Evolutionary conservation across 2,329 filamentous ascomycete species (phyloP).

Genomic region (Celoporthe dispersa): DNA sequence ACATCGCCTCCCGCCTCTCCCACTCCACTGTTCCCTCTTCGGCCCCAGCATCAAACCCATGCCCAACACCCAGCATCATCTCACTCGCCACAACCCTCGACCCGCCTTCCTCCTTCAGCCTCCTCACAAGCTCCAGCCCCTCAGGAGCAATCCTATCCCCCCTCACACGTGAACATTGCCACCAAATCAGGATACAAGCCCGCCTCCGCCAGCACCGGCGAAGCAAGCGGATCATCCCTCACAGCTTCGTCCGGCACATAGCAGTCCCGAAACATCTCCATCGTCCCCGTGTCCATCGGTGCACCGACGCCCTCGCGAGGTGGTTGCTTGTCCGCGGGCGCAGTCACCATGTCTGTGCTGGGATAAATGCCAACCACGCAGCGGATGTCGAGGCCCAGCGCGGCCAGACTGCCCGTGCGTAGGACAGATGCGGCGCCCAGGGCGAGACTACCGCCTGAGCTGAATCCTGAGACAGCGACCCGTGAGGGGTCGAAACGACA

Average conservation of each 20-base stretch:
- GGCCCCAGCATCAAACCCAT: conserved; percentile 16
- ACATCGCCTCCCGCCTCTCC: conserved; percentile 19
- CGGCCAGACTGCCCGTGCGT: not conserved
- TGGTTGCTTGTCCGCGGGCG: conserved; percentile 11
- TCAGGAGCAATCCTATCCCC: conserved; percentile 15
- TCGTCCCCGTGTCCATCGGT: not conserved
- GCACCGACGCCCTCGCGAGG: conserved; percentile 9
- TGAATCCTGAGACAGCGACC: conserved; percentile 35
- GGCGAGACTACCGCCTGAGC: conserved; percentile 37
- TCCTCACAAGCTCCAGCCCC: not conserved
- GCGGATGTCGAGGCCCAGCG: not conserved
- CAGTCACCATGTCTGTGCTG: conserved; percentile 8
- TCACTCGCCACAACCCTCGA: conserved; percentile 8
- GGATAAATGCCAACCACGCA: conserved; percentile 14
- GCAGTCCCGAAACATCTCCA: conserved; percentile 7
- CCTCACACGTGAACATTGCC: conserved; percentile 19
- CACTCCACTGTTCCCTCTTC: conserved; percentile 13
- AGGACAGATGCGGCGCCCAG: conserved; percentile 33
- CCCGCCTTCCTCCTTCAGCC: not conserved
- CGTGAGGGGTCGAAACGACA: conserved; percentile 34
- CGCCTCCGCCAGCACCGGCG: conserved; percentile 9
- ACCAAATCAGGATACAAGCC: conserved; percentile 7
- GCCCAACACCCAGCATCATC: conserved; percentile 16
- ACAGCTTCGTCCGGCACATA: conserved; percentile 3
- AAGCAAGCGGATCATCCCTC: conserved; percentile 13